Evolutionary conservation across 352 stramenopile species (phyloP).

Genomic region (Pythium phragmiticola): DNA sequence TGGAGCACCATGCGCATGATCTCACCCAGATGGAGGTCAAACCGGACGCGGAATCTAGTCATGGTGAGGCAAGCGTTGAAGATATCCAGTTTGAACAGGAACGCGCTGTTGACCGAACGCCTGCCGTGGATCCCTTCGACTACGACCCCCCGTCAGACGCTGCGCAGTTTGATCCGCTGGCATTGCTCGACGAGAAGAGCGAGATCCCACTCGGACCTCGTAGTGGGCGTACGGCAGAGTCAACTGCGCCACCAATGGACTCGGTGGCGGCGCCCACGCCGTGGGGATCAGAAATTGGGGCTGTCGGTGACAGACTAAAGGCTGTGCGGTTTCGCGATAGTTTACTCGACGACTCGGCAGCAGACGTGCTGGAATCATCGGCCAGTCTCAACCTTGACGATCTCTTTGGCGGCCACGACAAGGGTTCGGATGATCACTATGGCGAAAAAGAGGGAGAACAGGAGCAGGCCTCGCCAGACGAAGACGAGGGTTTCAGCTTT

Average conservation of each 20-base stretch:
- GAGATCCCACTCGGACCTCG: neutral
- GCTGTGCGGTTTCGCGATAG: slow-evolving; percentile 18
- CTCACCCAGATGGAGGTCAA: neutral
- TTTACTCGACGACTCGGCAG: slow-evolving; percentile 14
- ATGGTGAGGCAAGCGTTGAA: neutral
- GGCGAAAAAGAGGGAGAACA: slow-evolving; percentile 20
- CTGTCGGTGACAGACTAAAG: slow-evolving; percentile 10
- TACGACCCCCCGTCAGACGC: neutral
- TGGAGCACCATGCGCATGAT: neutral
- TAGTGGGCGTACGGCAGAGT: too few relatives aligned
- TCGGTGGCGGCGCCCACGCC: neutral
- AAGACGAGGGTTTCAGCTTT: slow-evolving; percentile 41
- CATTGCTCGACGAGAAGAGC: slow-evolving; percentile 11
- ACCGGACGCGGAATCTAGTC: neutral
- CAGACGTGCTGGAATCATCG: slow-evolving; percentile 1
- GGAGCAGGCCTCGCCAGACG: slow-evolving; percentile 2
- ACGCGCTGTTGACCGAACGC: neutral
- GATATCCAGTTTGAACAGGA: neutral
- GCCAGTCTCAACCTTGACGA: slow-evolving; percentile 26
- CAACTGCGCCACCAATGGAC: neutral
- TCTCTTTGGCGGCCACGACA: slow-evolving; percentile 1
- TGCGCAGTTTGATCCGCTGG: slow-evolving; percentile 13
- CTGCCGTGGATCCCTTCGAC: neutral
- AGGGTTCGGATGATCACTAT: neutral
- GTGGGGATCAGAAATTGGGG: slow-evolving; percentile 2